phyloP scores from a whole-genome alignment of 2,329 filamentous ascomycete genomes.

The Aspergillus hortae region DNA sequence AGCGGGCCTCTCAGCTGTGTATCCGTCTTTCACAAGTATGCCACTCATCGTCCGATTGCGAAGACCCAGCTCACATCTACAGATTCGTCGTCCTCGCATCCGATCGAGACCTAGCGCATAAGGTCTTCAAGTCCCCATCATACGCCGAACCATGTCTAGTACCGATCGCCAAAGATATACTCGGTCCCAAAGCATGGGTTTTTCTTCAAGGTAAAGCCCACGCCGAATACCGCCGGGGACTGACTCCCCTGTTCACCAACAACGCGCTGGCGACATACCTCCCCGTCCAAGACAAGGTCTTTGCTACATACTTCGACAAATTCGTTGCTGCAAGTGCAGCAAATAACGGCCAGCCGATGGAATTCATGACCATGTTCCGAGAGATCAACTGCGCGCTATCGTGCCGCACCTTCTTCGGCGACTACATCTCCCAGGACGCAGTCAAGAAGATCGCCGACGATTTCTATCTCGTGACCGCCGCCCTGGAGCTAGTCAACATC shows the following conservation, averaged over 20 bases:
- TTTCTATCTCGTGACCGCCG: constrained; percentile 87
- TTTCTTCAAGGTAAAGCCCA: constrained; percentile 87
- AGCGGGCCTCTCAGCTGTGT: constrained; percentile 89
- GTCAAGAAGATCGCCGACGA: constrained; percentile 88
- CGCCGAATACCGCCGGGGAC: constrained; percentile 84
- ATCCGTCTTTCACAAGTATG: constrained; percentile 91
- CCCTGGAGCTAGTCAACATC: constrained; percentile 90
- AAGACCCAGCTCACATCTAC: constrained; percentile 4
- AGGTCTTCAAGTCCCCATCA: constrained; percentile 81
- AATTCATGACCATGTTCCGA: constrained; percentile 81
- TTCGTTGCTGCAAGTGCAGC: constrained; percentile 69
- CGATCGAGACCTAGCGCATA: constrained; percentile 82
- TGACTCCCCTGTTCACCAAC: constrained; percentile 85
- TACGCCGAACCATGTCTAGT: constrained; percentile 90
- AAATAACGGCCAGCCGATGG: constrained; percentile 63
- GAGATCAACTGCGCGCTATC: constrained; percentile 87
- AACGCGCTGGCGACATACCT: constrained; percentile 78
- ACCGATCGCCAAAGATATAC: constrained; percentile 79
- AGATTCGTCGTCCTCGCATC: constrained; percentile 92
- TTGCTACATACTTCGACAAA: constrained; percentile 71
- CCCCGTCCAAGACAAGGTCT: constrained; percentile 83
- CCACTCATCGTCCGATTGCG: neutral
- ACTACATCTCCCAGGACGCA: constrained; percentile 81
- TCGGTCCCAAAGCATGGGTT: constrained; percentile 84
- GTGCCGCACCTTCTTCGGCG: constrained; percentile 82